Base-by-base conservation (phyloP, 106 monocot species). In the Dendrobium catenatum region DNA sequence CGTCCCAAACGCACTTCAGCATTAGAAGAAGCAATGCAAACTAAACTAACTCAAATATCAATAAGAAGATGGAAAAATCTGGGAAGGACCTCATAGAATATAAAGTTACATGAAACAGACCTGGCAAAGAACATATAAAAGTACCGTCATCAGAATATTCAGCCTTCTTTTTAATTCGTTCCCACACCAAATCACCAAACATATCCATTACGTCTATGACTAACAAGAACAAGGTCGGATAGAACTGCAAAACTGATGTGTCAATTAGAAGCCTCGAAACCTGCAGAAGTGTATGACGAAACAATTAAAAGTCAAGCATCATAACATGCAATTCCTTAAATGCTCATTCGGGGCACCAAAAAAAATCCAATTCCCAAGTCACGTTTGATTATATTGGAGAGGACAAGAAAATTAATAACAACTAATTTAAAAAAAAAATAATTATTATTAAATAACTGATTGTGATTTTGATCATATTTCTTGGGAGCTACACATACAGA, bases 151-250 rank as follows among this genome's bases (percentile, higher is more conserved):
- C 88, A 77, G 79, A 54, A 79, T 72, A 82, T 80, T 88, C 88
- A 44, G 82, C 82, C 59, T 85, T 85, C 77, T 56, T 82, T 75
- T 84, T 88, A 80, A 88, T 85, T 42, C 88, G 55, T 61, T 82
- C 85, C 88, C 88, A 88, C 20, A 88, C 88, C 68, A 88, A 64
- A 82, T 85, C 82, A 75, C 88, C 88, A 81, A 88, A 82, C 79
- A 88, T 82, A 75, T 88, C 88, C 82, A 88, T 24, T 43, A 88
- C 41, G 24, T 88, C 85, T 72, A 82, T 84, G 40, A 85, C 88
- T 26, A 85, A 77, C 68, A 80, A 41, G 76, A 88, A 88, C 64
- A 88, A 43, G 47, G 85, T 79, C 24, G 88, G 88, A 88, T 88
- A 88, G 80, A 88, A 88, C 37, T 85, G 88, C 27, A 79, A 80